phyloP scores from a whole-genome alignment of 2,329 filamentous ascomycete species.

The Curvularia hawaiiensis region DNA sequence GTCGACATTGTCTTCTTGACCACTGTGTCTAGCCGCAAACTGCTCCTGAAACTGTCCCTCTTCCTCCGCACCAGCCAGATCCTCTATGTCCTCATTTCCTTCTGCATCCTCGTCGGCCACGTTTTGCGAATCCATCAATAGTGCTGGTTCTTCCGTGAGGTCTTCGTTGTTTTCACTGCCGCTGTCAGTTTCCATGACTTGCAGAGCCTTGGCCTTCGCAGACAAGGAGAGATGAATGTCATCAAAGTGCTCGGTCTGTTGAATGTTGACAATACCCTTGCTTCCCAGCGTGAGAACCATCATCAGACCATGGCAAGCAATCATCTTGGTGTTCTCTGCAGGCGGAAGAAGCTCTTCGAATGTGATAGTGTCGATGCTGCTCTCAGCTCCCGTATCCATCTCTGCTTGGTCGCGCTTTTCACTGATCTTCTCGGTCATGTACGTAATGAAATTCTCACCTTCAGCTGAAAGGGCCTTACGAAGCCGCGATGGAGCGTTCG shows the following conservation, averaged over 20 bases:
- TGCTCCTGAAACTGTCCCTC: constrained; percentile 34
- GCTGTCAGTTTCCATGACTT: constrained; percentile 19
- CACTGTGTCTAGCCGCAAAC: constrained; percentile 23
- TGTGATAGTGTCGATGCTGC: constrained; percentile 52
- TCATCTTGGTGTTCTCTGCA: constrained; percentile 57
- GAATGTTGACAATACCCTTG: constrained; percentile 65
- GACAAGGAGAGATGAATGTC: constrained; percentile 43
- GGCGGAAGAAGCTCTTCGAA: constrained; percentile 75
- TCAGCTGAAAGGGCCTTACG: constrained; percentile 62
- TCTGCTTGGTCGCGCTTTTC: constrained; percentile 33
- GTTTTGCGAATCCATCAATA: neutral
- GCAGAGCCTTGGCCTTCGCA: constrained; percentile 25
- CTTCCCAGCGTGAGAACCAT: constrained; percentile 54
- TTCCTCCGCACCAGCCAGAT: constrained; percentile 7
- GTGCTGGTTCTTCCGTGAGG: neutral
- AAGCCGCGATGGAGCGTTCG: constrained; percentile 49
- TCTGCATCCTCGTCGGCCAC: neutral
- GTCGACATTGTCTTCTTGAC: constrained; percentile 22
- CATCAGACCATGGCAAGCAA: constrained; percentile 63
- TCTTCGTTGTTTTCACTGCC: constrained; percentile 1
- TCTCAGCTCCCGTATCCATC: constrained; percentile 30
- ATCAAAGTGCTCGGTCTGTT: constrained; percentile 59
- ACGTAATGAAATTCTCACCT: constrained; percentile 66
- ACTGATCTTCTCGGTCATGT: constrained; percentile 57
- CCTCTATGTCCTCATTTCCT: constrained; percentile 8